These are phyloP conservation scores for Cyclocybe aegerita DNA, from an alignment of 768 basidiomycete species.

Conservation along the genomic window DNA sequence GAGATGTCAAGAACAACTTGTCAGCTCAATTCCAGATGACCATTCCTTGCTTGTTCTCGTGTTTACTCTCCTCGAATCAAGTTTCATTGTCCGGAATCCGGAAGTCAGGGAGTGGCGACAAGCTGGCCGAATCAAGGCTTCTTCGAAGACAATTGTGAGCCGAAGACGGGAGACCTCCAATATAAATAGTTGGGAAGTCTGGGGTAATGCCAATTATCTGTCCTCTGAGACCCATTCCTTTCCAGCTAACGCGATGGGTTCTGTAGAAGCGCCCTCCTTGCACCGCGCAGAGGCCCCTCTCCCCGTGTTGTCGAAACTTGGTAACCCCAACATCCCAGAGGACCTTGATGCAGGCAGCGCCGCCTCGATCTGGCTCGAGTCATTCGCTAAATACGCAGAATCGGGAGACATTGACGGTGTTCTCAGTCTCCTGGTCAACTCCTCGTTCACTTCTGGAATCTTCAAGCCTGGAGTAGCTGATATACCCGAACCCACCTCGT, in stretches of 20 bases:
- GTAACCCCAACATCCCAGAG: slow-evolving; percentile 22
- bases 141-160: background rate
- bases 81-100: background rate
- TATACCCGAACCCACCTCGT: slow-evolving; percentile 3
- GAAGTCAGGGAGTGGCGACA: background rate
- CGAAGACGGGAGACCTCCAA: background rate
- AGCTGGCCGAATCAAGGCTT: background rate
- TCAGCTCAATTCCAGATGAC: too few species aligned
- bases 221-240: too few species aligned
- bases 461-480: slow-evolving; percentile 12
- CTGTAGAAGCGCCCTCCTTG: background rate
- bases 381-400: slow-evolving; percentile 32
- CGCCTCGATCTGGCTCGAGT: slow-evolving; percentile 40
- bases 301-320: slow-evolving; percentile 29
- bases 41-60: too few species aligned
- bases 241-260: too few species aligned
- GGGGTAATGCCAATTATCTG: too few species aligned
- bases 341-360: slow-evolving; percentile 35
- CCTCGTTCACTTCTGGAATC: slow-evolving; percentile 20
- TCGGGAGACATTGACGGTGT: slow-evolving; percentile 33
- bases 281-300: slow-evolving; percentile 24
- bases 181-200: too few species aligned
- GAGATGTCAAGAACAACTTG: too few species aligned
- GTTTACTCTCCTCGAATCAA: too few species aligned
- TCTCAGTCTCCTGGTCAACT: slow-evolving; percentile 31